Conservation (phyloP, 192 early-diverging fungal genomes). For the Backusella sp. region DNA sequence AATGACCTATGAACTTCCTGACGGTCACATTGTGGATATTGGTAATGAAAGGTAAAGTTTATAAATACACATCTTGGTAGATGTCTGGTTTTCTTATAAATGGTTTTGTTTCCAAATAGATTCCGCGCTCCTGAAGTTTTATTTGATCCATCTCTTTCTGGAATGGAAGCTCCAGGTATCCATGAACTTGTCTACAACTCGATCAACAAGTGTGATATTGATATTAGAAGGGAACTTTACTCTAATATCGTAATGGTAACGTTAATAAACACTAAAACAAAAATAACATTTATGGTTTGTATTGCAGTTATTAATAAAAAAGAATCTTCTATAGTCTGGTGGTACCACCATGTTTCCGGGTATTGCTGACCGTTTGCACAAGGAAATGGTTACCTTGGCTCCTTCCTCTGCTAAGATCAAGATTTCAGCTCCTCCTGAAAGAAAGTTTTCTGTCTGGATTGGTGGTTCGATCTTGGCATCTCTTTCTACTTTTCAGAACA, state of each 20-base stretch:
- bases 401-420: background rate
- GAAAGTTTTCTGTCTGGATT: background rate
- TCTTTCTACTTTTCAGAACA: background rate
- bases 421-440: constrained; percentile 5
- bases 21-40: constrained; percentile 96
- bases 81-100: constrained; percentile 40
- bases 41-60: constrained; percentile 80
- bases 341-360: background rate
- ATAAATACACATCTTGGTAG: too few species aligned
- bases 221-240: constrained; percentile 96
- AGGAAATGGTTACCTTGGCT: background rate
- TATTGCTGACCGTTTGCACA: background rate
- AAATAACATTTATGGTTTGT: background rate
- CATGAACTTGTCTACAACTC: constrained; percentile 97
- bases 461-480: constrained; percentile 4
- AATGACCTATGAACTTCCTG: constrained; percentile 97
- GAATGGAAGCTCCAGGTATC: constrained; percentile 89
- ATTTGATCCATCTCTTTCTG: constrained; percentile 93
- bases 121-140: constrained; percentile 97
- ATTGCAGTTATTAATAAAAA: background rate
- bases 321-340: background rate
- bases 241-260: constrained; percentile 33
- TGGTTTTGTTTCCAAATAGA: constrained; percentile 72
- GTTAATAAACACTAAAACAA: background rate
- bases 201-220: constrained; percentile 97